Evolutionary conservation across 495 filamentous ascomycete genomes (phyloP), one percentile per base, ranked within the genome.

Genomic region (Lepraria neglecta): DNA sequence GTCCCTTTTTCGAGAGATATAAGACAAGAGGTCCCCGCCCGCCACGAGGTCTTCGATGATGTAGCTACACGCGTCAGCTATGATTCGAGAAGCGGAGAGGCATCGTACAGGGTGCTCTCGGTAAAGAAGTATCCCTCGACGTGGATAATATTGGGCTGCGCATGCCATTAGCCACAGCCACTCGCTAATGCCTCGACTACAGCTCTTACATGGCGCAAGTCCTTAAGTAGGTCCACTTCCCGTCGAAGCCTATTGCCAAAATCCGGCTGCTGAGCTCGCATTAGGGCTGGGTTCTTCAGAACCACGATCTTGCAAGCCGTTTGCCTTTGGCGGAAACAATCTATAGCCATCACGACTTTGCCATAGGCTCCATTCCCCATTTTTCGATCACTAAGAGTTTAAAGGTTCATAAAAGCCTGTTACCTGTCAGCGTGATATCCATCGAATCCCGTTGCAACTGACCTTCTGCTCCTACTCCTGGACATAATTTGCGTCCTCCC

Each of bases 1-100:
- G 7, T 75, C 74, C 21, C 74, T 72, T 58, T 75, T 81, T 48
- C 69, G 73, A 27, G 79, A 75, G 46, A 87, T 67, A 59, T 80
- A 86, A 1, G 84, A 86, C 66, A 82, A 82, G 4, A 89, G 73
- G 70, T 89, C 86, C 28, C 86, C 86, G 1, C 76, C 82, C 6
- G 84, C 80, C 24, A 87, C 77, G 17, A 88, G 77, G 28, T 88
- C 85, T 35, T 81, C 78, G 59, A 88, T 83, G 21, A 86, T 80
- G 58, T 86, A 88, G 35, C 83, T 87, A 14, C 9, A 45, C 31
- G 58, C 12, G 27, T 64, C 27, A 64, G 52, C 42, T 27, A 24
- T 6, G 17, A 31, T 14, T 5, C 28, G 1, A 4, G 35, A 3
- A 17, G 27, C 6, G 28, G 51, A 7, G 28, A 53, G 3, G 31